phyloP scores from a whole-genome alignment of 441 rosid genomes.

The Metrosideros polymorpha region DNA sequence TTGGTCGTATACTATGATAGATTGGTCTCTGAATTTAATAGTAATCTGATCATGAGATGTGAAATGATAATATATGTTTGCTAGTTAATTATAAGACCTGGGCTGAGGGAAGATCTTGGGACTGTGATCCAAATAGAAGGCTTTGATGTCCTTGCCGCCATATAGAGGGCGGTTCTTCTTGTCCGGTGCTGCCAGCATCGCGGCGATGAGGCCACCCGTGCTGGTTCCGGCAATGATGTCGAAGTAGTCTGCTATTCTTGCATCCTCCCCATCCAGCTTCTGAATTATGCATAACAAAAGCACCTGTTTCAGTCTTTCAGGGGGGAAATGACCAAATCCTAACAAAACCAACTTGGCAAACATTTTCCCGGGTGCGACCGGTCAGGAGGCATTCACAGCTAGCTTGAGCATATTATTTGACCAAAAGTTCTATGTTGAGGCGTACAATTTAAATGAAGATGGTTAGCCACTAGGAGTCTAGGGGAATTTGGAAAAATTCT shows the following conservation, averaged over 20 bases:
- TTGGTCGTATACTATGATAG: neutral
- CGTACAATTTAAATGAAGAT: neutral
- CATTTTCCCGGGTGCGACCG: neutral
- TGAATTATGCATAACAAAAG: neutral
- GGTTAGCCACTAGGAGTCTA: neutral
- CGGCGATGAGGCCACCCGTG: neutral
- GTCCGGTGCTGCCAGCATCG: neutral
- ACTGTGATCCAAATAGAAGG: neutral
- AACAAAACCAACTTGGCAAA: neutral
- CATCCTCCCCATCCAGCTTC: neutral
- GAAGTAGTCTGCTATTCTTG: neutral
- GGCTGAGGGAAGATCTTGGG: neutral
- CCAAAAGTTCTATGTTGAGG: neutral
- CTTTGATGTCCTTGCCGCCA: neutral
- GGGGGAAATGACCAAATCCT: neutral
- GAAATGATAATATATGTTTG: neutral
- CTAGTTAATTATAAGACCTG: neutral
- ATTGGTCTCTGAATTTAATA: neutral
- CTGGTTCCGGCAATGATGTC: neutral
- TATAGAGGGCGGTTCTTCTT: neutral
- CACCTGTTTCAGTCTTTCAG: neutral
- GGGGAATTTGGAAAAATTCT: no score
- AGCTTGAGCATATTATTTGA: neutral
- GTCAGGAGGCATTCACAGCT: neutral
- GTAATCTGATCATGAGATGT: neutral